phyloP scores from a whole-genome alignment of 192 early-diverging fungal genomes.

The Phlyctochytrium planicorne region DNA sequence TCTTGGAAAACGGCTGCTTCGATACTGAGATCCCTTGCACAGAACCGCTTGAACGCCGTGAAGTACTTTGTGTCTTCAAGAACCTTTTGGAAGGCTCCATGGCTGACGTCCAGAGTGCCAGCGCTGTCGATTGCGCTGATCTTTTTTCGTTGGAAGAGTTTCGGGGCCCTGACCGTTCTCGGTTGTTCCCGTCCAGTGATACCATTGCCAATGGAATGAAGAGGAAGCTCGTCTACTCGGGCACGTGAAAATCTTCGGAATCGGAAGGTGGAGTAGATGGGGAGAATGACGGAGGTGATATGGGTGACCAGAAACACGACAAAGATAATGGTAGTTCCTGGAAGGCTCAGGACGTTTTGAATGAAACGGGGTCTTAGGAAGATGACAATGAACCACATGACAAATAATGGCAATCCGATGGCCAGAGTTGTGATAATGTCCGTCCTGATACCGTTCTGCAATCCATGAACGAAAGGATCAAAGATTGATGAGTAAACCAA shows the following conservation, averaged over 20 bases:
- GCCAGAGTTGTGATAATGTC: not conserved
- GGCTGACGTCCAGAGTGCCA: not conserved
- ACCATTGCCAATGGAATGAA: not conserved
- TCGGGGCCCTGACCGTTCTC: too few species aligned
- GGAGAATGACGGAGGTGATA: conserved; percentile 2
- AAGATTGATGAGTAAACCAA: not conserved
- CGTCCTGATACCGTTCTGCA: conserved; percentile 1
- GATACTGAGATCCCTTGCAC: not conserved
- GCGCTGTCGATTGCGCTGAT: not conserved
- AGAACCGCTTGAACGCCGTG: conserved; percentile 6
- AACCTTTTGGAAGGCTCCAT: not conserved
- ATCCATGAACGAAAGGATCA: not conserved
- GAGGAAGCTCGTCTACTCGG: not conserved
- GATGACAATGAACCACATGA: conserved; percentile 2
- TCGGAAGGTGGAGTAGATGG: not conserved
- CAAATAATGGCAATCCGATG: not conserved
- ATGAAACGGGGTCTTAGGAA: not conserved
- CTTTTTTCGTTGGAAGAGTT: too few species aligned
- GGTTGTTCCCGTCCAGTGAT: too few species aligned
- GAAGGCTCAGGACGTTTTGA: not conserved
- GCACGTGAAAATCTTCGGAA: not conserved
- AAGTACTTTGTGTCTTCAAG: not conserved
- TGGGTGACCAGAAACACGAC: not conserved
- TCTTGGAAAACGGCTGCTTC: conserved; percentile 1
- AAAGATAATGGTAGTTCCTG: not conserved